These are phyloP conservation scores for Trifolium pratense DNA, from an alignment of 306 rosid species.

Conservation along the genomic window DNA sequence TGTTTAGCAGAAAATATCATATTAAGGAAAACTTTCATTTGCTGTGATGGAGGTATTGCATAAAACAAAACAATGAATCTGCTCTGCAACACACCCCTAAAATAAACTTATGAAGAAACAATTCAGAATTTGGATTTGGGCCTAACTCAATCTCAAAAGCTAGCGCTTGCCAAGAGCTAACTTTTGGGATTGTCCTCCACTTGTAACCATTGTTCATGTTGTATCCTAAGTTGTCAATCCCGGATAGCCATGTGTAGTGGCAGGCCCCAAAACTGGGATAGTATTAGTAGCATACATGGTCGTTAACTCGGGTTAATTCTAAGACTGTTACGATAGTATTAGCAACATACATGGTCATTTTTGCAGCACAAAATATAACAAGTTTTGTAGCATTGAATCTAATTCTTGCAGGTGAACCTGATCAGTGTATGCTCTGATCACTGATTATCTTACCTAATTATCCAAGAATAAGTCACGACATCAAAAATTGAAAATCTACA, in stretches of 20 bases:
- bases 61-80: slow-evolving; percentile 8
- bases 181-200: slow-evolving; percentile 1
- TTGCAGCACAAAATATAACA: not conserved
- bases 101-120: not conserved
- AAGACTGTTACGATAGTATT: not conserved
- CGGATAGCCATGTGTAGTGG: not conserved
- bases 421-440: slow-evolving; percentile 7
- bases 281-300: not conserved
- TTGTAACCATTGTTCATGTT: not conserved
- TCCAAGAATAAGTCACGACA: slow-evolving; percentile 11
- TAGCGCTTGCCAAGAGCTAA: not conserved
- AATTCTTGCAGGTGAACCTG: slow-evolving; percentile 34
- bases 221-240: not conserved
- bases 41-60: not conserved
- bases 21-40: slow-evolving; percentile 9
- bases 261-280: not conserved
- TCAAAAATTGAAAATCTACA: slow-evolving; percentile 22
- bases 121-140: not conserved
- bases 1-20: slow-evolving; percentile 40
- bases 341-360: not conserved
- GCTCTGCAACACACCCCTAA: not conserved
- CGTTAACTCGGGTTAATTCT: not conserved
- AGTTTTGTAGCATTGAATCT: not conserved
- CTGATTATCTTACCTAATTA: slow-evolving; percentile 23
- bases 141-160: slow-evolving; percentile 14